Percentiles rank a stretch among this genome's conserved stretches.
phyloP scores from a whole-genome alignment of 2,329 filamentous ascomycete genomes.

The Bipolaris gigantea region DNA sequence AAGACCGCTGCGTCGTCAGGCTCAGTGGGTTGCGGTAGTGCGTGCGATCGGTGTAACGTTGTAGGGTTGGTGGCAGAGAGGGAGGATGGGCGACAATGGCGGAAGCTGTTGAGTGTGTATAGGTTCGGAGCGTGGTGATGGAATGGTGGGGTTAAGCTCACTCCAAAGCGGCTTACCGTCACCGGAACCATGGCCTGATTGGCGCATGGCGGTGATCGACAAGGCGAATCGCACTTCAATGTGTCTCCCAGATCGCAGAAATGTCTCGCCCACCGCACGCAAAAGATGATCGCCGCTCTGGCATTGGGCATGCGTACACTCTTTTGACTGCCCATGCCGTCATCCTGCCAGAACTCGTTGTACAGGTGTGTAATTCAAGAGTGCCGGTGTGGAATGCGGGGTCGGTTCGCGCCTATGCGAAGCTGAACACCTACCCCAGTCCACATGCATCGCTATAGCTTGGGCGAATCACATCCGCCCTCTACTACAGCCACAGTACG shows the following conservation, averaged over 20 bases:
- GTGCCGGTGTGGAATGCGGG: slow-evolving; percentile 24
- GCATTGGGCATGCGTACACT: neutral
- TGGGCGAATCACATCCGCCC: slow-evolving; percentile 23
- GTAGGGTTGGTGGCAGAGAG: slow-evolving; percentile 8
- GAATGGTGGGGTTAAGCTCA: slow-evolving; percentile 42
- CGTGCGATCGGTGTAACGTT: slow-evolving; percentile 14
- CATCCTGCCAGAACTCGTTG: slow-evolving; percentile 1
- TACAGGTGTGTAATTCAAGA: slow-evolving; percentile 1
- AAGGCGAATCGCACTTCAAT: slow-evolving; percentile 17
- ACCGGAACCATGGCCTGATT: slow-evolving; percentile 22
- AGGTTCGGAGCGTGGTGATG: slow-evolving; percentile 34
- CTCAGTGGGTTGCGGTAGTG: slow-evolving; percentile 16
- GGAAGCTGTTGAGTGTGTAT: slow-evolving; percentile 20
- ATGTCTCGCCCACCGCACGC: slow-evolving; percentile 11
- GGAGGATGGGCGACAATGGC: slow-evolving; percentile 33
- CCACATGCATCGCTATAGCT: slow-evolving; percentile 16
- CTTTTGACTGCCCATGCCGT: neutral
- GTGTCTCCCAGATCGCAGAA: slow-evolving; percentile 16
- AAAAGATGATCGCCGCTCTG: neutral
- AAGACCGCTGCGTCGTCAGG: slow-evolving; percentile 44
- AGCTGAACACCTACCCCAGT: slow-evolving; percentile 21
- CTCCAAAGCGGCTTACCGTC: slow-evolving; percentile 26
- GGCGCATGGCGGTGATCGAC: slow-evolving; percentile 27
- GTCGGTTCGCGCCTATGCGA: slow-evolving; percentile 30
- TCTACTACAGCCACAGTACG: slow-evolving; percentile 18